phyloP scores from a whole-genome alignment of 129 eudicot genomes.

The Lonicera japonica region DNA sequence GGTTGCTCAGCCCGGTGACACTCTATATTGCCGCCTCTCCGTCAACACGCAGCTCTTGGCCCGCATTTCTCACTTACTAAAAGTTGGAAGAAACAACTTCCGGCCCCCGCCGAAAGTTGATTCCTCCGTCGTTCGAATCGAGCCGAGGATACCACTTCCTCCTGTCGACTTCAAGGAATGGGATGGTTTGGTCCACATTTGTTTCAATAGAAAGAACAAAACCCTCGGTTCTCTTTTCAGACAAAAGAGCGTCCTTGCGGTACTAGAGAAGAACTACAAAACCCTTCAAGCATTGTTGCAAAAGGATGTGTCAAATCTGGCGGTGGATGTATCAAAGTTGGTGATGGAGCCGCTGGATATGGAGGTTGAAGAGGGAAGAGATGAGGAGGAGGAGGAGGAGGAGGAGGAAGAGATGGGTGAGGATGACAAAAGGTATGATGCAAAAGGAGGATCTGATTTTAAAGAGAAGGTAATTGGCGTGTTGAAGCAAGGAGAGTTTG shows the following conservation, averaged over 20 bases:
- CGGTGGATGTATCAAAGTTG: constrained; percentile 43
- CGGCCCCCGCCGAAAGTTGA: constrained; percentile 96
- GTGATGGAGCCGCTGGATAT: constrained; percentile 40
- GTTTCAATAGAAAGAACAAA: constrained; percentile 84
- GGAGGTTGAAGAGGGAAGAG: constrained; percentile 36
- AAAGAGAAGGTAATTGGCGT: constrained; percentile 57
- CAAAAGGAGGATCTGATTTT: constrained; percentile 48
- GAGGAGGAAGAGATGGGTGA: constrained; percentile 46
- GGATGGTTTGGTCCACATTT: constrained; percentile 78
- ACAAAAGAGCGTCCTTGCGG: constrained; percentile 48
- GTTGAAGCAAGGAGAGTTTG: constrained; percentile 52
- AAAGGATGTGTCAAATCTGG: constrained; percentile 33
- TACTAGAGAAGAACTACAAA: constrained; percentile 76
- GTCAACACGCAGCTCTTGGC: constrained; percentile 88
- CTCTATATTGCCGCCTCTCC: constrained; percentile 79
- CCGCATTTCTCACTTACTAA: constrained; percentile 73
- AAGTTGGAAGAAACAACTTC: constrained; percentile 87
- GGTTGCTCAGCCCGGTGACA: constrained; percentile 93
- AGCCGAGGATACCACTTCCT: constrained; percentile 80
- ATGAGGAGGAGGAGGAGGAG: constrained; percentile 37
- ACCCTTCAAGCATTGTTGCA: constrained; percentile 62
- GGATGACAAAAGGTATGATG: too few relatives aligned
- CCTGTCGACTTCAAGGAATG: constrained; percentile 71
- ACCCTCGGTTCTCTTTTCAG: constrained; percentile 74
- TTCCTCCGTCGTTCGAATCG: constrained; percentile 88